Percentiles rank a stretch among this genome's conserved stretches.
These are phyloP conservation scores for Phyllosticta citrichinensis DNA, from an alignment of 2,329 filamentous ascomycete genomes.

Conservation along the genomic window DNA sequence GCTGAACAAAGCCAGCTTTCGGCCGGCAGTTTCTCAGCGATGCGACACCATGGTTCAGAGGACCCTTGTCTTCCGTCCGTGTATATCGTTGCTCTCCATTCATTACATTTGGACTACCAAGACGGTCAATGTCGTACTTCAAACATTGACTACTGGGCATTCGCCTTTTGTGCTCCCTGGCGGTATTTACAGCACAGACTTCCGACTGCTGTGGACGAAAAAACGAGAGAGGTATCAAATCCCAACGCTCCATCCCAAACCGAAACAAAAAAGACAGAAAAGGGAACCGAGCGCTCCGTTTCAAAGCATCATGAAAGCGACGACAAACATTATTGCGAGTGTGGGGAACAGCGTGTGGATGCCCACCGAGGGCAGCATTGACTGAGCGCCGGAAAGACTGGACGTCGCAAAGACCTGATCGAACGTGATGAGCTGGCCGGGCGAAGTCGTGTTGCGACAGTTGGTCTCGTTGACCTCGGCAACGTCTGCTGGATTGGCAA, in stretches of 20 bases:
- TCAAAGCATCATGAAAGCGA: conserved; percentile 7
- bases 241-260: background rate
- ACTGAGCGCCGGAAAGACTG: conserved; percentile 16
- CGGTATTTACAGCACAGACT: background rate
- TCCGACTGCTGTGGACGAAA: background rate
- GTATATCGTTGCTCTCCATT: background rate
- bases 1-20: no score
- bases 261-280: background rate
- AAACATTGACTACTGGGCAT: background rate
- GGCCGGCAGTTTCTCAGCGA: no score
- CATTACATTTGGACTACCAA: background rate
- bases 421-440: conserved; percentile 52
- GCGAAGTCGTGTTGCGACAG: conserved; percentile 70
- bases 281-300: background rate
- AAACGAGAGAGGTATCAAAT: conserved; percentile 7
- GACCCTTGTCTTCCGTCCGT: background rate
- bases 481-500: conserved; percentile 71
- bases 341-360: background rate
- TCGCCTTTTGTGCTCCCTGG: background rate
- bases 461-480: conserved; percentile 66
- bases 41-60: no score
- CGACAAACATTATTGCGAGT: background rate
- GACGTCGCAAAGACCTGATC: conserved; percentile 56
- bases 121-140: background rate
- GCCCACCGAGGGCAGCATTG: background rate